phyloP scores from a whole-genome alignment of 768 basidiomycete species.

The Steccherinum ochraceum region DNA sequence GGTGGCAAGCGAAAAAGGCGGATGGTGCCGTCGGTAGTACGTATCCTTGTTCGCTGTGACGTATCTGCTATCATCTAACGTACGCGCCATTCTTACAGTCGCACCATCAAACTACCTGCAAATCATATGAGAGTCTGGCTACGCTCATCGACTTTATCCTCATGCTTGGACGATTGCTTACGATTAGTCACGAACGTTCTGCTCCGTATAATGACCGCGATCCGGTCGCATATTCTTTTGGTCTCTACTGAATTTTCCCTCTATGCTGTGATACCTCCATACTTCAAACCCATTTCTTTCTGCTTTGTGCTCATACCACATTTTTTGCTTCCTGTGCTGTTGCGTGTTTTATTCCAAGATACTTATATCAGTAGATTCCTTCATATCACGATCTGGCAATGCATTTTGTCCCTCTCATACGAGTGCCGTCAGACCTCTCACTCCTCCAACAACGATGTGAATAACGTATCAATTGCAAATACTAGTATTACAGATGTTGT shows the following conservation, averaged over 20 bases:
- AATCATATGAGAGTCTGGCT: conserved; percentile 36
- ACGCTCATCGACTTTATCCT: not conserved
- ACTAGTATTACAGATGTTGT: not conserved
- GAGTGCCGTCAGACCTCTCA: too few relatives aligned
- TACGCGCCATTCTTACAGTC: conserved; percentile 34
- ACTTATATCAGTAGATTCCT: not conserved
- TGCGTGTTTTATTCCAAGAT: not conserved
- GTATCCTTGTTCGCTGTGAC: conserved; percentile 27
- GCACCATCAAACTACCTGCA: conserved; percentile 85
- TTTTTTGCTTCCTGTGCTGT: not conserved
- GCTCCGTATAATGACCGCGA: not conserved
- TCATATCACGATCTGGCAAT: not conserved
- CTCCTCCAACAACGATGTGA: not conserved
- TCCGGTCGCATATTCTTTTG: not conserved
- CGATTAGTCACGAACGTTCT: not conserved
- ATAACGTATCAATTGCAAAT: not conserved
- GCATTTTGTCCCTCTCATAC: too few relatives aligned
- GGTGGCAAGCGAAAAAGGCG: conserved; percentile 84
- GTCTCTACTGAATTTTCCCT: not conserved
- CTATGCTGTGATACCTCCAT: not conserved
- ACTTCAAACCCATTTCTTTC: not conserved
- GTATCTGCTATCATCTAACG: not conserved
- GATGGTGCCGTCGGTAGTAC: conserved; percentile 76
- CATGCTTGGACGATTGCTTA: not conserved
- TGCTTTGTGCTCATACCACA: not conserved